phyloP scores from a whole-genome alignment of 352 stramenopile species.

The Thalassiosira gravida region DNA sequence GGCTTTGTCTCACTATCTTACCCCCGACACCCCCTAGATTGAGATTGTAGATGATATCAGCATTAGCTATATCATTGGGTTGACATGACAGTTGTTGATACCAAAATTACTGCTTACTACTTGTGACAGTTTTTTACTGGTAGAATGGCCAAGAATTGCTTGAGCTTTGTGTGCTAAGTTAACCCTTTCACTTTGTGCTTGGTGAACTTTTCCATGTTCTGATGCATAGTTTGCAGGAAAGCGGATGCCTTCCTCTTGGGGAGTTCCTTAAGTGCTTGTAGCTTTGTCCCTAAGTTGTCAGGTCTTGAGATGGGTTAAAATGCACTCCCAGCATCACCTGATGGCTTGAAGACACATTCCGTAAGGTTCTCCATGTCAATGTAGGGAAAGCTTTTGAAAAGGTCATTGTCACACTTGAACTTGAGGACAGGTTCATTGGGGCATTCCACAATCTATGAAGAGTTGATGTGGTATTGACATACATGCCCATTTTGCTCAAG shows the following conservation, averaged over 20 bases:
- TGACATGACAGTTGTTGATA: neutral
- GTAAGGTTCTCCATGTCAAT: neutral
- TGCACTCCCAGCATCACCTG: too few species aligned
- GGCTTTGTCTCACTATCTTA: neutral
- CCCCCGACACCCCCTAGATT: neutral
- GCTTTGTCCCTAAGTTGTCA: neutral
- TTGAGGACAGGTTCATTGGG: neutral
- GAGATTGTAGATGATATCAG: neutral
- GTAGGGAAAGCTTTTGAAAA: neutral
- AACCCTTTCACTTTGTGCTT: constrained; percentile 22
- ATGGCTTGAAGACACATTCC: too few species aligned
- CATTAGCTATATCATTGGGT: neutral
- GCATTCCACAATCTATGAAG: neutral
- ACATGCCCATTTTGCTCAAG: neutral
- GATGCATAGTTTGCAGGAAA: constrained; percentile 14
- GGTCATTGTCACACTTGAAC: neutral
- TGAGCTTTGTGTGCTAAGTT: neutral
- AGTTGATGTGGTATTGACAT: neutral
- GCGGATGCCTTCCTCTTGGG: neutral
- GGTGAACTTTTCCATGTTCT: constrained; percentile 41
- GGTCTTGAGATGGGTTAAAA: too few species aligned
- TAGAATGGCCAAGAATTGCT: neutral
- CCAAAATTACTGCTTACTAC: constrained; percentile 1
- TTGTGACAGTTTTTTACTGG: neutral
- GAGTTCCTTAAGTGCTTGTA: neutral